Percentiles rank a stretch among this genome's conserved stretches.
Conservation (phyloP, 495 filamentous ascomycete species). For the Hyaloscypha finlandica region DNA sequence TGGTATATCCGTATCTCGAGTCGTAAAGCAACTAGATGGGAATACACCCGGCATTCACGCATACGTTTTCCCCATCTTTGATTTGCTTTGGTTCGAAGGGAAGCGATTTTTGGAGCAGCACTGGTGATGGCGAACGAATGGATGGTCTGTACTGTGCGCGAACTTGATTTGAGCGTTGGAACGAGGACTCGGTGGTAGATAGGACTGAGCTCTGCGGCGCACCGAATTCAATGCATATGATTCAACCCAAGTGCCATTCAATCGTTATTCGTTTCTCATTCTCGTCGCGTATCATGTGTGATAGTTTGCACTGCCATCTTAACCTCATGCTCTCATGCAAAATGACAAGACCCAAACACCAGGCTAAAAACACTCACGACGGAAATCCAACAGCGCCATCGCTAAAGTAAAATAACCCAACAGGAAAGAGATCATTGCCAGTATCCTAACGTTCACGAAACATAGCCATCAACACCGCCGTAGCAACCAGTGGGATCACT, state of each 20-base stretch:
- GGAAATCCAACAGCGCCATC: not conserved
- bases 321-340: not conserved
- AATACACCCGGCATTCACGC: not conserved
- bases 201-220: not conserved
- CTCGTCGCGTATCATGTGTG: not conserved
- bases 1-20: not conserved
- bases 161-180: not conserved
- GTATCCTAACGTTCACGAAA: not conserved
- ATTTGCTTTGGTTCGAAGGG: not conserved
- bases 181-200: not conserved
- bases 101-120: not conserved
- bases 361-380: not conserved
- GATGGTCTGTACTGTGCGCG: not conserved
- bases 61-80: not conserved
- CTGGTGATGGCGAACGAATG: not conserved
- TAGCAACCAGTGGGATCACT: not conserved
- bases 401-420: not conserved
- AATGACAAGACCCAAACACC: not conserved
- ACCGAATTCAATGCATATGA: not conserved
- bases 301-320: not conserved
- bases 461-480: not conserved
- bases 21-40: not conserved
- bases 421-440: not conserved
- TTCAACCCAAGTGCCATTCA: not conserved
- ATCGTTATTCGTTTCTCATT: not conserved